Percentiles rank a stretch among this genome's conserved stretches.
phyloP scores from a whole-genome alignment of 2,329 filamentous ascomycete species.

The Neurospora sp. region DNA sequence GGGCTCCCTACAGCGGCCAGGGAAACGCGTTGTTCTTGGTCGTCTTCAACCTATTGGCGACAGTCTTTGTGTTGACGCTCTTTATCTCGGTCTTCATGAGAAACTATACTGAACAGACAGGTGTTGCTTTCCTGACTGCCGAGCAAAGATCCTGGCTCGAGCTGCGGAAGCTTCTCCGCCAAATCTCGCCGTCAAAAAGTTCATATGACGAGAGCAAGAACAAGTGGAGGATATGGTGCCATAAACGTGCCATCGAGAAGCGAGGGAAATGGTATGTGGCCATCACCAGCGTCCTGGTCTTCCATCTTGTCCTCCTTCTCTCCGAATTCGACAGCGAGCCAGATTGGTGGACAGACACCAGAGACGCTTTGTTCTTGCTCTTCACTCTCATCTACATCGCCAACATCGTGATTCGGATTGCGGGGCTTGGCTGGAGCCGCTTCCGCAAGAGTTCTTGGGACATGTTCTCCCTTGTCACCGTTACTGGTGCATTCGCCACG shows the following conservation, averaged over 20 bases:
- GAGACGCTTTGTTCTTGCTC: constrained; percentile 68
- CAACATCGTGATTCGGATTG: constrained; percentile 75
- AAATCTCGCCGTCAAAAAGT: constrained; percentile 90
- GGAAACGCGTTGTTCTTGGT: constrained; percentile 93
- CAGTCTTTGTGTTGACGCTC: constrained; percentile 91
- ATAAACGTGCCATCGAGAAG: constrained; percentile 88
- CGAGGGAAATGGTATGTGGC: constrained; percentile 82
- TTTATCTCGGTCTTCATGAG: constrained; percentile 99
- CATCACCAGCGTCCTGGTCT: constrained; percentile 68
- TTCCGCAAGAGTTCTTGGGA: constrained; percentile 96
- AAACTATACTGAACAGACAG: constrained; percentile 97
- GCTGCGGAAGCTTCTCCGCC: constrained; percentile 78
- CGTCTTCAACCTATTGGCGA: constrained; percentile 89
- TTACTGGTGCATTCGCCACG: constrained; percentile 72
- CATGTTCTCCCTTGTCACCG: constrained; percentile 71
- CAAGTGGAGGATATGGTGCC: constrained; percentile 87
- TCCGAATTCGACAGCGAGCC: constrained; percentile 78
- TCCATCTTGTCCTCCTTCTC: constrained; percentile 76
- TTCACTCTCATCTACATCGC: constrained; percentile 75
- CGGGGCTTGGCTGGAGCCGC: constrained; percentile 83
- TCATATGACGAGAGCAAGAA: constrained; percentile 69
- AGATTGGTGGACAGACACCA: constrained; percentile 55
- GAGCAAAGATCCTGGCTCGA: constrained; percentile 97
- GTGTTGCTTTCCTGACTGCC: constrained; percentile 88
- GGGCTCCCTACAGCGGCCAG: constrained; percentile 44